Evolutionary conservation across 257 asterid genomes (phyloP).

Genomic region (Nemophila menziesii): DNA sequence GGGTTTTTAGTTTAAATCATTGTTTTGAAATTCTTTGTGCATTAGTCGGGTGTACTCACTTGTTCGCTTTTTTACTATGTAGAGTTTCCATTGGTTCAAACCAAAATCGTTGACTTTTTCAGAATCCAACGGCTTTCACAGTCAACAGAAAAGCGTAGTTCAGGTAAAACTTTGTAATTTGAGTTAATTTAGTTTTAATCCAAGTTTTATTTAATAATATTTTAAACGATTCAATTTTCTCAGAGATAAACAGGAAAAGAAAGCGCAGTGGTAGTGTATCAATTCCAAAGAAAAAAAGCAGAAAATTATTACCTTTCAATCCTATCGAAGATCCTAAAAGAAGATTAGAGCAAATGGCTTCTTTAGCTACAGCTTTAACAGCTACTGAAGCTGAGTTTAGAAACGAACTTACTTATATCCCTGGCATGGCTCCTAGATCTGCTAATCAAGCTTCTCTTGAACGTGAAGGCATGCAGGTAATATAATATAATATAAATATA

Average conservation of each 20-base stretch:
- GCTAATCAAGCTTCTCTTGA: conserved; percentile 57
- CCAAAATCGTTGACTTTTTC: conserved; percentile 78
- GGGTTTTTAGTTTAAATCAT: too few relatives aligned
- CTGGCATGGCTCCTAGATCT: conserved; percentile 75
- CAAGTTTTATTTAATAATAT: too few relatives aligned
- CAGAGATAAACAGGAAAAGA: conserved; percentile 50
- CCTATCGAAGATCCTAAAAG: conserved; percentile 56
- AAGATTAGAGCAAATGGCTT: conserved; percentile 82
- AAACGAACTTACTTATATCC: conserved; percentile 55
- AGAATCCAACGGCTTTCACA: conserved; percentile 48
- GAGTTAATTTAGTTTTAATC: neutral
- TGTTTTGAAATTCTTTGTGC: too few relatives aligned
- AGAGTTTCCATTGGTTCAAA: conserved; percentile 69
- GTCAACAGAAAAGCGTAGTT: conserved; percentile 22
- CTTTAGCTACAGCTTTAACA: conserved; percentile 73
- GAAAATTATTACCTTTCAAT: conserved; percentile 56
- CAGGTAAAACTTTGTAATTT: conserved; percentile 23
- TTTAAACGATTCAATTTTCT: neutral
- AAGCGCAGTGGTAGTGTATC: conserved; percentile 33
- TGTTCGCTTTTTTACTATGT: conserved; percentile 13
- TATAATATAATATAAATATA: neutral
- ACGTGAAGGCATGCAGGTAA: conserved; percentile 87
- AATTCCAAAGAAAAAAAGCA: conserved; percentile 43
- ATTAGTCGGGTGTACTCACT: neutral
- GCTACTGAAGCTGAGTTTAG: conserved; percentile 60